Base-by-base conservation (phyloP, 495 filamentous ascomycete genomes). In the Elasticomyces elasticus region DNA sequence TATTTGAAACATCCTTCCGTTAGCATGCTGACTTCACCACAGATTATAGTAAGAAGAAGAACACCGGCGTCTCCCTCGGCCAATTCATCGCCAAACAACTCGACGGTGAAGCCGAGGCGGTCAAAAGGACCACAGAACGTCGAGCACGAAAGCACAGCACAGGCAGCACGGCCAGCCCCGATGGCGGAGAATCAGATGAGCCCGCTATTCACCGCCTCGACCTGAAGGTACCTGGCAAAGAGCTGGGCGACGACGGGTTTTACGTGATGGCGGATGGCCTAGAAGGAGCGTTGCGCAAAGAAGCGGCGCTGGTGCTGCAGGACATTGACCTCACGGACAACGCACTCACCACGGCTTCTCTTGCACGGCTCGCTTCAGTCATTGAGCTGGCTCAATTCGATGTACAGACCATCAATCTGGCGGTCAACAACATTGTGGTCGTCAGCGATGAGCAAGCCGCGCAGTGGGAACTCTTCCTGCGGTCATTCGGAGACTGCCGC, bases 301-400 rank as follows among this genome's bases (percentile, higher is more conserved):
- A 65, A 5, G 65, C 69, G 27, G 63, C 59, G 23, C 65, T 67
- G 13, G 69, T 64, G 31, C 62, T 79, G 15, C 70, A 74, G 22
- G 74, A 76, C 50, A 58, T 79, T 15, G 71, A 72, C 51, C 63
- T 79, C 7, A 64, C 64, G 15, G 63, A 60, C 20, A 77, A 77
- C 54, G 31, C 47, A 2, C 61, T 79, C 20, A 76, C 69, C 5
- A 59, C 68, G 3, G 43, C 54, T 1, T 67, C 67, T 10, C 64
- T 79, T 25, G 51, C 58, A 24, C 59, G 64, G 37, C 66, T 79
- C 7, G 66, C 69, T 1, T 61, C 65, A 27, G 62, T 77, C 28
- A 65, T 79, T 37, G 53, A 51, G 2, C 49, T 70, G 7, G 68
- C 65, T 3, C 45, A 62, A n/a, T 62, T 64, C 15, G 74, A 77